phyloP scores from a whole-genome alignment of 2,329 filamentous ascomycete species.

The Alternaria gansuensis region DNA sequence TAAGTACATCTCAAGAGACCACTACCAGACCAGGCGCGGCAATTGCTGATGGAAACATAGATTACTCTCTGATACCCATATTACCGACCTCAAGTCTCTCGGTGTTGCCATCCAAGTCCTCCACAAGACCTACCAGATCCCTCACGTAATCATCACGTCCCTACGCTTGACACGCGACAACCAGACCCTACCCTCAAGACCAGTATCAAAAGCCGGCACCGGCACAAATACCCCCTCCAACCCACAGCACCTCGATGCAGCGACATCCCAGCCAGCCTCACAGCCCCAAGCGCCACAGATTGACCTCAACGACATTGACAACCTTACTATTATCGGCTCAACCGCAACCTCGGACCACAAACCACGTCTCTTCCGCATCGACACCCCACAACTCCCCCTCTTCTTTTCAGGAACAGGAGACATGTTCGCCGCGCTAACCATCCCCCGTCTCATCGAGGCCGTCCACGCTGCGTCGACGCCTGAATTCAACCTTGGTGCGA shows the following conservation, averaged over 20 bases:
- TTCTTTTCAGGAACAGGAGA: conserved; percentile 98
- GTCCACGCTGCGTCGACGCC: conserved; percentile 60
- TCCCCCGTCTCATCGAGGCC: conserved; percentile 87
- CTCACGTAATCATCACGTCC: conserved; percentile 93
- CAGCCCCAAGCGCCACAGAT: conserved; percentile 7
- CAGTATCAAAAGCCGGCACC: conserved; percentile 47
- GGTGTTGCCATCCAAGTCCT: conserved; percentile 77
- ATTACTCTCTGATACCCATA: conserved; percentile 83
- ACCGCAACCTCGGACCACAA: conserved; percentile 70
- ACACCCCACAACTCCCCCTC: conserved; percentile 85
- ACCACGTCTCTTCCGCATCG: conserved; percentile 86
- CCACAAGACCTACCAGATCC: conserved; percentile 77
- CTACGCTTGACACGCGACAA: conserved; percentile 71
- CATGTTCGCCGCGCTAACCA: conserved; percentile 94
- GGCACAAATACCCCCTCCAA: conserved; percentile 35
- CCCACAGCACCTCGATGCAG: conserved; percentile 22
- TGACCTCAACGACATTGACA: conserved; percentile 32
- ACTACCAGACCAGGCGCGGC: neutral
- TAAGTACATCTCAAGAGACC: conserved; percentile 56
- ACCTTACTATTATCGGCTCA: conserved; percentile 79
- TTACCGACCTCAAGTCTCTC: conserved; percentile 77
- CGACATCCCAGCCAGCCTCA: conserved; percentile 22
- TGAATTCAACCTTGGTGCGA: conserved; percentile 58
- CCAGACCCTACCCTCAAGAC: conserved; percentile 51
- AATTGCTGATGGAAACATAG: conserved; percentile 56